Conservation (phyloP, 2,329 filamentous ascomycete species). For the Colletotrichum camelliae region DNA sequence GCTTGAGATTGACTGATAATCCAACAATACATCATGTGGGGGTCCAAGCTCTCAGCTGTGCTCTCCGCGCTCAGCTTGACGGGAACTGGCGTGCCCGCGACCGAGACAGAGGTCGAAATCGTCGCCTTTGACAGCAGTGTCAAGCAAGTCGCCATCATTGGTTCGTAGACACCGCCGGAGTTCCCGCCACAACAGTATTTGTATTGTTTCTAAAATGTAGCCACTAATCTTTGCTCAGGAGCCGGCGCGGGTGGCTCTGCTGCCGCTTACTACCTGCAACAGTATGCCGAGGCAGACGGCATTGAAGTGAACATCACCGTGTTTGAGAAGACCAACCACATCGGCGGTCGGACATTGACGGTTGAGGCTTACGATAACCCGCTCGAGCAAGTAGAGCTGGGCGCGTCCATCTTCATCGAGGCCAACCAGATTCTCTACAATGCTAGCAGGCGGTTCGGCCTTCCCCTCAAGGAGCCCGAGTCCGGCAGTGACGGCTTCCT, state of each 20-base stretch:
- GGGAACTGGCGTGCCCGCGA: conserved; percentile 13
- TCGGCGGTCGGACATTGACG: conserved; percentile 89
- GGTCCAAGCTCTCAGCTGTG: conserved; percentile 23
- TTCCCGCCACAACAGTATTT: background rate
- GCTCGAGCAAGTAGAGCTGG: conserved; percentile 77
- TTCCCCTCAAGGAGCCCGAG: conserved; percentile 57
- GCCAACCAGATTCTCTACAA: conserved; percentile 84
- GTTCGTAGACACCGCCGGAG: conserved; percentile 20
- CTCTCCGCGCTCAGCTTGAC: conserved; percentile 23
- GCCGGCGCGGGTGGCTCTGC: conserved; percentile 90
- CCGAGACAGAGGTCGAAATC: conserved; percentile 3
- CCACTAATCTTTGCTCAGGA: conserved; percentile 54
- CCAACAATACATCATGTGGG: conserved; percentile 8
- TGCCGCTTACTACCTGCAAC: conserved; percentile 80
- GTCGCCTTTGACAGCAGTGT: conserved; percentile 3
- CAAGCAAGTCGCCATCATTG: conserved; percentile 33
- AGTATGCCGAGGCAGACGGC: conserved; percentile 68
- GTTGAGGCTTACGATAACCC: conserved; percentile 77
- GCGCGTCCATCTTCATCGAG: conserved; percentile 89
- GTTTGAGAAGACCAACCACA: conserved; percentile 78
- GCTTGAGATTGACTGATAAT: background rate
- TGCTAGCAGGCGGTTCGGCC: conserved; percentile 73
- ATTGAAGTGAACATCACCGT: conserved; percentile 80
- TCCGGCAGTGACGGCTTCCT: conserved; percentile 60
- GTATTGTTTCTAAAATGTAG: background rate